Percentiles rank a stretch among this genome's conserved stretches.
Conservation (phyloP, 768 basidiomycete species). For the Leccinum disarticulatum region DNA sequence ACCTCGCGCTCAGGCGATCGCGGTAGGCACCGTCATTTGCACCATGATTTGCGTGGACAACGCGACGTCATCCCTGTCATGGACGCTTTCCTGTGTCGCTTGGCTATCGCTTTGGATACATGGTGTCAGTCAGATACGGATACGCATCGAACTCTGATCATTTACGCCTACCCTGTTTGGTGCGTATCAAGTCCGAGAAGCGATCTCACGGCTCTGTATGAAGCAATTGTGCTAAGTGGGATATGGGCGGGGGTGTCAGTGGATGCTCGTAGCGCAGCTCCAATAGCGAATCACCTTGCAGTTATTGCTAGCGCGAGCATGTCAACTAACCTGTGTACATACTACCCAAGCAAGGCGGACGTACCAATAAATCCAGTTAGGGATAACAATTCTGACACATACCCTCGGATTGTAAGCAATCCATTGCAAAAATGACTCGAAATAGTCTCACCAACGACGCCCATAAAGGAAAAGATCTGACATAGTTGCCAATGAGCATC, state of each 20-base stretch:
- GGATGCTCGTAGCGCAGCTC: neutral
- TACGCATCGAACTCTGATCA: constrained; percentile 27
- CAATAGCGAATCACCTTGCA: constrained; percentile 12
- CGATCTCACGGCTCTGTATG: constrained; percentile 16
- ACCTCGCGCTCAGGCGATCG: neutral
- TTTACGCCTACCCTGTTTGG: neutral
- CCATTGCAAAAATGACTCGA: neutral
- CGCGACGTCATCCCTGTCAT: neutral
- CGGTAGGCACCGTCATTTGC: neutral
- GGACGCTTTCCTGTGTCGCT: neutral
- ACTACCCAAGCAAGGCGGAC: neutral
- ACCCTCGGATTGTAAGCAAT: neutral
- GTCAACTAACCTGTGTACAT: neutral
- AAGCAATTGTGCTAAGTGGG: constrained; percentile 14
- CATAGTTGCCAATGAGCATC: neutral
- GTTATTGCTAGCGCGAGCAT: constrained; percentile 7
- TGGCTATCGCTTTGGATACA: neutral
- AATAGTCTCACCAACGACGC: neutral
- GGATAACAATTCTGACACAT: constrained; percentile 4
- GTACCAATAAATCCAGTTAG: constrained; percentile 9
- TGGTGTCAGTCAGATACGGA: neutral
- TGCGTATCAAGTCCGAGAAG: constrained; percentile 11
- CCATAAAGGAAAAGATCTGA: constrained; percentile 18
- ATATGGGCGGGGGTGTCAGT: neutral
- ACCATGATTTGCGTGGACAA: neutral